phyloP scores from a whole-genome alignment of 257 asterid species.

The Solanum lycopersicoides region DNA sequence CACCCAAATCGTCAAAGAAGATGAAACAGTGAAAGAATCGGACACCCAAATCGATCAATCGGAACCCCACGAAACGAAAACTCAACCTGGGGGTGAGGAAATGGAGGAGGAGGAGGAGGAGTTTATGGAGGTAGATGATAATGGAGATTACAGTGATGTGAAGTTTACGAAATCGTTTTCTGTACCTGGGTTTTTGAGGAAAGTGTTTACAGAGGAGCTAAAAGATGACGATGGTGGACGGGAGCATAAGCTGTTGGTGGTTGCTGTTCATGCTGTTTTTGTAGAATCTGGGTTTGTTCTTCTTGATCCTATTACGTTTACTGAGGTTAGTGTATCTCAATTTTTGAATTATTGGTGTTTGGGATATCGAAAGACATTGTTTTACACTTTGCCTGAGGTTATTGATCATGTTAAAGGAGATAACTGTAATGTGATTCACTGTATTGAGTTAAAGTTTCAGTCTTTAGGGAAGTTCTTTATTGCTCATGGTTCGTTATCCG shows the following conservation, averaged over 20 bases:
- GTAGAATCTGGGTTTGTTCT: constrained; percentile 69
- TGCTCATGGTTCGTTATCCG: constrained; percentile 49
- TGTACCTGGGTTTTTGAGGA: constrained; percentile 73
- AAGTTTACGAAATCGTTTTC: constrained; percentile 40
- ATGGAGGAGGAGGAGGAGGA: neutral
- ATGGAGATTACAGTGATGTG: constrained; percentile 24
- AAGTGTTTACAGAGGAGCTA: constrained; percentile 58
- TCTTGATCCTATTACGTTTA: constrained; percentile 29
- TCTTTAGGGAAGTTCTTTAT: constrained; percentile 43
- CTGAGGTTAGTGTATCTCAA: constrained; percentile 20
- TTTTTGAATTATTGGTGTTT: constrained; percentile 33
- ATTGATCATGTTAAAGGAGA: neutral
- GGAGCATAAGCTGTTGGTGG: constrained; percentile 43
- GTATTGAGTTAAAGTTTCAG: constrained; percentile 49
- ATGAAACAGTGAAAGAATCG: neutral
- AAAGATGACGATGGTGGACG: constrained; percentile 29
- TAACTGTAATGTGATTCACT: neutral
- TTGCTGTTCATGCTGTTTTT: constrained; percentile 77
- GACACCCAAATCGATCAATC: neutral
- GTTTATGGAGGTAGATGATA: neutral
- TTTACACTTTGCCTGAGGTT: constrained; percentile 54
- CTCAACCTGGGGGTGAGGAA: neutral
- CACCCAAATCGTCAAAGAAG: neutral
- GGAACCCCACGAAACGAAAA: constrained; percentile 5
- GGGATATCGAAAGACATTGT: constrained; percentile 24